A percentile compares a stretch with the other conserved stretches of the same genome.
Conservation (phyloP, 2,329 filamentous ascomycete genomes). For the Alternaria solani region DNA sequence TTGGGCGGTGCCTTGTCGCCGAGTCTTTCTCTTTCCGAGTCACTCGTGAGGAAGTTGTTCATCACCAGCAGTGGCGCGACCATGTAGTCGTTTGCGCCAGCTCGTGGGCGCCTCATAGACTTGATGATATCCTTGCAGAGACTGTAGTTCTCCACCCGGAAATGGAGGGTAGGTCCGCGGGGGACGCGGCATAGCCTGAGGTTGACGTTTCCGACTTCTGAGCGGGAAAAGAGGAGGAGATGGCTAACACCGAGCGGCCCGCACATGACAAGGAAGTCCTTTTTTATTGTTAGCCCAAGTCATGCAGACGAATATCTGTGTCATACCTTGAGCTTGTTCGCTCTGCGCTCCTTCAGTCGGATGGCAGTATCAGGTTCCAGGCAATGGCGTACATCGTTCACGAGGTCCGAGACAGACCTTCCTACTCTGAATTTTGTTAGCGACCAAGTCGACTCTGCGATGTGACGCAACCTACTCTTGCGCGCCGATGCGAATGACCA, state of each 20-base stretch:
- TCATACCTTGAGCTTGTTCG: slow-evolving; percentile 17
- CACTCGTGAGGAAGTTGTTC: slow-evolving; percentile 89
- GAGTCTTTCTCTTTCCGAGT: slow-evolving; percentile 43
- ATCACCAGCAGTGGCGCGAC: slow-evolving; percentile 92
- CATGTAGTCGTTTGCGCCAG: slow-evolving; percentile 80
- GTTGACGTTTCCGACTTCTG: slow-evolving; percentile 89
- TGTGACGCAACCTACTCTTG: slow-evolving; percentile 63
- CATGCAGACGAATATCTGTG: slow-evolving; percentile 67
- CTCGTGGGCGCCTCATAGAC: slow-evolving; percentile 82
- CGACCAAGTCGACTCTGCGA: not conserved
- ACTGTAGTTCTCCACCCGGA: slow-evolving; percentile 93
- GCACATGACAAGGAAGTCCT: slow-evolving; percentile 95
- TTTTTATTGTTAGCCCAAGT: slow-evolving; percentile 81
- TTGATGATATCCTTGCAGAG: slow-evolving; percentile 89
- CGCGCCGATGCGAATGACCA: slow-evolving; percentile 97
- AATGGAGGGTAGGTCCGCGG: slow-evolving; percentile 90
- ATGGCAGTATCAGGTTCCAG: slow-evolving; percentile 96
- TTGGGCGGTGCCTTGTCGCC: slow-evolving; percentile 76
- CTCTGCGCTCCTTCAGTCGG: slow-evolving; percentile 70
- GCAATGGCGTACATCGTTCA: slow-evolving; percentile 87
- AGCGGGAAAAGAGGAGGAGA: slow-evolving; percentile 90
- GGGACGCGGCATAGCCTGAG: slow-evolving; percentile 87
- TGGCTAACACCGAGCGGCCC: slow-evolving; percentile 93
- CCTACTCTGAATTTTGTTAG: slow-evolving; percentile 64
- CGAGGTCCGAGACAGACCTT: slow-evolving; percentile 87